Percentiles rank a stretch among this genome's conserved stretches.
phyloP scores from a whole-genome alignment of 768 basidiomycete genomes.

The Agaricus subrufescens region DNA sequence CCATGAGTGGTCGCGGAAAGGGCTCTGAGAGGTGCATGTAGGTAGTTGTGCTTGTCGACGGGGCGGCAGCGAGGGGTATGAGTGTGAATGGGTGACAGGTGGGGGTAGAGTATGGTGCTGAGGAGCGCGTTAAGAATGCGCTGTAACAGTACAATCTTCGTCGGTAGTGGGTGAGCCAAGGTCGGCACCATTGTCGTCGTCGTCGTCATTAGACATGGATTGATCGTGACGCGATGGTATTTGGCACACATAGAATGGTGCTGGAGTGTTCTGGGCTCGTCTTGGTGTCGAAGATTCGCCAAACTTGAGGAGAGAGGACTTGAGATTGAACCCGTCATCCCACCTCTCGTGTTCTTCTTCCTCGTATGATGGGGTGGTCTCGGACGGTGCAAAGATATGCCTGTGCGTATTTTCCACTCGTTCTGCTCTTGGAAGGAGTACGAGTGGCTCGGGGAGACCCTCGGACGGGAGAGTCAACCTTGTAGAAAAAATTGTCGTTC shows the following conservation, averaged over 20 bases:
- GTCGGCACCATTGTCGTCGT: conserved; percentile 33
- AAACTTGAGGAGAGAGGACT: neutral
- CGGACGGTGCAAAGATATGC: neutral
- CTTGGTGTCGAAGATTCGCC: conserved; percentile 2
- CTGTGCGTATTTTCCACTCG: conserved; percentile 2
- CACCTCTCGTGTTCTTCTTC: conserved; percentile 42
- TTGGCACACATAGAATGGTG: neutral
- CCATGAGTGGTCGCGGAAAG: conserved; percentile 52
- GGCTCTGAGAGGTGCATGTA: conserved; percentile 17
- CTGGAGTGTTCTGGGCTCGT: neutral
- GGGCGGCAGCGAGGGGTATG: neutral
- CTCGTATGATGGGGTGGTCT: neutral
- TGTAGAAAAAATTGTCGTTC: conserved; percentile 61
- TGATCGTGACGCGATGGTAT: neutral
- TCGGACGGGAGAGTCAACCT: conserved; percentile 35
- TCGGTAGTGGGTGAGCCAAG: conserved; percentile 45
- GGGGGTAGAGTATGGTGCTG: conserved; percentile 34
- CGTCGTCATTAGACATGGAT: conserved; percentile 8
- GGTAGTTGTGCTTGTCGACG: conserved; percentile 1
- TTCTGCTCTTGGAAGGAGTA: neutral
- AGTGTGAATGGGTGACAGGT: conserved; percentile 16
- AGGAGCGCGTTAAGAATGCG: conserved; percentile 40
- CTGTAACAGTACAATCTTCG: conserved; percentile 68
- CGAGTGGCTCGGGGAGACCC: neutral
- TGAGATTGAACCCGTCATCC: conserved; percentile 58